Base-by-base conservation (phyloP, 2,329 filamentous ascomycete genomes). In the Talaromyces rugulosus region DNA sequence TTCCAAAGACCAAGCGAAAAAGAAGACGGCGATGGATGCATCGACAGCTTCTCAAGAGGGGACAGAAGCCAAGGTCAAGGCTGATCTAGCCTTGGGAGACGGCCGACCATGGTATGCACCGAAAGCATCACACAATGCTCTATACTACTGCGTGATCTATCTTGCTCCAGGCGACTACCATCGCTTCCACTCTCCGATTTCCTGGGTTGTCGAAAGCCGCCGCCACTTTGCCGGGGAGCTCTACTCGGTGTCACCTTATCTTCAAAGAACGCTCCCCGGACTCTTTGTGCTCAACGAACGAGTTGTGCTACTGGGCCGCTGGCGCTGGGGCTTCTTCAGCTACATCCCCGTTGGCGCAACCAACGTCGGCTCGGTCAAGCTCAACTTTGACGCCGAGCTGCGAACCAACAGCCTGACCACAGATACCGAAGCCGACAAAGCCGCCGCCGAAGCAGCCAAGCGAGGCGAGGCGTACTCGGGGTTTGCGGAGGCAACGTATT, bases 151-250 rank as follows among this genome's bases (percentile, higher is more conserved):
- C 64, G 96, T 99, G 65, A 87, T 99, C 71, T 99, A 99, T 78
- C 87, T 99, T 51, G 95, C 96, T 0, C 95, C 95, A 0, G 95
- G 95, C 56, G 96, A 99, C 80, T 99, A 99, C 79, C 95, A 99
- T 79, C 91, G 94, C 66, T 99, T 98, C 81, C 96, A 99, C 80
- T 96, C 91, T 1, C 95, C 95, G 0, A 89, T 92, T 1, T 90
- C 91, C 68, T 99, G 95, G 95, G 92, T 99, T 16, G 95, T 95
- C 36, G 91, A 97, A 77, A 88, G 88, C 66, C 88, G 96, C 51
- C 90, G 95, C n/a, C 95, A 99, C 79, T 99, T 99, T 73, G 93
- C 95, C 0, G 95, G 95, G 62, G 96, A 99, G 77, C 83, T 99
- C 8, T 99, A 91, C 81, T 94, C 89, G 59, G 95, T 99, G 4